Evolutionary conservation across 805 yeast genomes (phyloP), one percentile per base, ranked within the genome.

Genomic region (Saccharomycopsis malanga): DNA sequence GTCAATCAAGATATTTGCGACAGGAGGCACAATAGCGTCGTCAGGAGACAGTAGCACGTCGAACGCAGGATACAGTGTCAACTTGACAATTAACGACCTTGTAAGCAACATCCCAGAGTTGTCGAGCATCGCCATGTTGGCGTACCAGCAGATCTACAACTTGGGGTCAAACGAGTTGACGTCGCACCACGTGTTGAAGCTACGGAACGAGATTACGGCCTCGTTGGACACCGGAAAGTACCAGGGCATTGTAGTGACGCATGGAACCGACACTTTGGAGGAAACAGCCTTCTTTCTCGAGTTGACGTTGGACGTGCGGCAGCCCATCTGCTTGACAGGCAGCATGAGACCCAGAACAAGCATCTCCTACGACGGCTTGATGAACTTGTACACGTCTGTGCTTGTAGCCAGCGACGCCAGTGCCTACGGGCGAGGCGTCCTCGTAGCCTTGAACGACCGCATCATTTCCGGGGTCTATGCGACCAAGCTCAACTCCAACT

Each of bases 271-370:
- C 48, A 66, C 75, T 1, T 61, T 72, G 59, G 78, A 73, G 51
- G 74, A 71, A 51, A 70, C 79, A 5, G 71, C 76, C 1, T 74
- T 74, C 56, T 74, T 74, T 54, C 57, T 73, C 34, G 73, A 73
- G 48, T 59, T 68, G 36, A 70, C 74, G 14, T 51, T 70, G 3
- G 58, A 61, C 3, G 22, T 46, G 14, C 69, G 67, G 29, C 61
- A 78, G 47, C 85, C 85, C 3, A 73, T 81, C 45, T 86, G 80
- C 4, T 65, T 81, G 59, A 80, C 83, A 42, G 88, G 88, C 1
- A 76, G 83, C 4, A 81, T 81, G 88, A 71, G 87, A 57, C 88
- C 88, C 0, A 74, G 83, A 6, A 77, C 84, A 2, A 76, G 82
- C 34, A 73, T 81, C 35, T 77, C 83, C 2, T 78, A 84, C 1